phyloP scores from a whole-genome alignment of 2,329 filamentous ascomycete genomes.

The Diaporthe sp. region DNA sequence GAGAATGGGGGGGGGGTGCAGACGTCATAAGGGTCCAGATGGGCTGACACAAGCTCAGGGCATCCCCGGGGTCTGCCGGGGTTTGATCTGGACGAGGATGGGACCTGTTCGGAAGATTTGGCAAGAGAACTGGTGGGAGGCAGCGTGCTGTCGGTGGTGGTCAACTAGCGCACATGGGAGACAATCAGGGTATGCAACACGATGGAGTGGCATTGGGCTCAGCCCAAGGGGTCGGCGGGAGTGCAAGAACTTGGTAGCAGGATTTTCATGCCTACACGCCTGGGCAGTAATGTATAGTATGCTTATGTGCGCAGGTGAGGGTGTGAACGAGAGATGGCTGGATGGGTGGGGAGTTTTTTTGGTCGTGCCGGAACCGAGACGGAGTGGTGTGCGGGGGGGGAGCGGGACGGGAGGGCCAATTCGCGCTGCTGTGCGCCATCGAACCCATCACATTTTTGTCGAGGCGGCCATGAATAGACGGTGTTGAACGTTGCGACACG shows the following conservation, averaged over 20 bases:
- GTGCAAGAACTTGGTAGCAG: slow-evolving; percentile 14
- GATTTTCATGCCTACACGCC: background rate
- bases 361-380: background rate
- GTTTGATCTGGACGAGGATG: slow-evolving; percentile 10
- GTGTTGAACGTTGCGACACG: background rate
- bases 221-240: background rate
- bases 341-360: background rate
- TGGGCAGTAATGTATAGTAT: background rate
- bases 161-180: background rate
- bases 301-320: background rate
- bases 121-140: background rate
- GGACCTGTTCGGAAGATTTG: slow-evolving; percentile 2
- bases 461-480: background rate
- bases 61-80: slow-evolving; percentile 9
- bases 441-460: background rate
- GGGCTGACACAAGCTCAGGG: slow-evolving; percentile 16
- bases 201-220: background rate
- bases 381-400: background rate
- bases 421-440: background rate
- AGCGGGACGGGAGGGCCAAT: background rate
- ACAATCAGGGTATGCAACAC: background rate
- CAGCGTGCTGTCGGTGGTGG: background rate
- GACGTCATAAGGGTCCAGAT: slow-evolving; percentile 31
- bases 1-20: background rate
- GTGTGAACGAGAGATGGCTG: background rate